Conservation (phyloP, 2,329 filamentous ascomycete genomes). For the Ceratocystis papillata region DNA sequence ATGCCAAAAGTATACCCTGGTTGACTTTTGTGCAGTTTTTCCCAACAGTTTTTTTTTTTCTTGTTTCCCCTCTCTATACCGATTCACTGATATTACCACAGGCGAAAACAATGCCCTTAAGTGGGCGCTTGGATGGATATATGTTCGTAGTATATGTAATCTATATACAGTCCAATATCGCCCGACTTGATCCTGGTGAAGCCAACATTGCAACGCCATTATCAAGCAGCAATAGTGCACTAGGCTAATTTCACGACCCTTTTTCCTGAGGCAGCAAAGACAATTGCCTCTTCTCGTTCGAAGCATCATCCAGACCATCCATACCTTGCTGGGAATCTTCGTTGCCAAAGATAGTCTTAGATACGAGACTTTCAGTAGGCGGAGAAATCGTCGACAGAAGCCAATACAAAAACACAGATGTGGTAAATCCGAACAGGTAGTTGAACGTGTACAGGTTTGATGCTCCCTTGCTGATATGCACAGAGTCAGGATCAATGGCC, state of each 20-base stretch:
- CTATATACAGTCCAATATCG: not conserved
- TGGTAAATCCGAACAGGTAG: conserved; percentile 27
- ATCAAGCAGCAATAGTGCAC: not conserved
- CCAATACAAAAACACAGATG: conserved; percentile 26
- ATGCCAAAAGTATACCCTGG: conserved; percentile 1
- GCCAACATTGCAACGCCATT: not conserved
- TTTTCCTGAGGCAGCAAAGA: conserved; percentile 17
- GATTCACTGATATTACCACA: not conserved
- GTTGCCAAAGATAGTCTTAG: conserved; percentile 20
- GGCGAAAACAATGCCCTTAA: not conserved
- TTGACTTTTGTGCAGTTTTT: not conserved
- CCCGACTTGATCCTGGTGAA: not conserved
- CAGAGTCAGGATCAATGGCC: conserved; percentile 18
- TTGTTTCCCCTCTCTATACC: not conserved
- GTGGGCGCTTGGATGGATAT: not conserved
- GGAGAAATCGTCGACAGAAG: conserved; percentile 20
- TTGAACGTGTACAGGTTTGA: conserved; percentile 28
- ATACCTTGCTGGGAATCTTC: not conserved
- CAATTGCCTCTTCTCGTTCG: conserved; percentile 15
- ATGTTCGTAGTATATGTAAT: not conserved
- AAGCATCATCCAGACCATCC: not conserved
- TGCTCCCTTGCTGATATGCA: conserved; percentile 19
- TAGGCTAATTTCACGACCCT: not conserved
- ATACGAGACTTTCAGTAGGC: conserved; percentile 19
- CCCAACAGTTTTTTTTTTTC: conserved; percentile 1